Percentiles rank a stretch among this genome's conserved stretches.
Evolutionary conservation across 2,329 filamentous ascomycete species (phyloP).

Genomic region (Sclerotinia minor): DNA sequence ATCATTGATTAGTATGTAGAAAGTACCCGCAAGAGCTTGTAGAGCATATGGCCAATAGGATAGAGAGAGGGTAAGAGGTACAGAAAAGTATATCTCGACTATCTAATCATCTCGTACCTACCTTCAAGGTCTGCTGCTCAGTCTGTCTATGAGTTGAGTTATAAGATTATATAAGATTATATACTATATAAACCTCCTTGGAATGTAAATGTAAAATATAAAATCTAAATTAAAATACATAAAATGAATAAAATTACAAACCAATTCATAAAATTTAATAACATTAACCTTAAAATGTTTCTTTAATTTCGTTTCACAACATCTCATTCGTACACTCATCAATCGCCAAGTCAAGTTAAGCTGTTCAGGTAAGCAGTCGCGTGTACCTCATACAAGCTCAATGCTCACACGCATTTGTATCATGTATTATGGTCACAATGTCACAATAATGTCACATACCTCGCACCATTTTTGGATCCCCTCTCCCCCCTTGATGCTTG

Average conservation of each 20-base stretch:
- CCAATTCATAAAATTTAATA: neutral
- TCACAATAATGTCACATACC: no score
- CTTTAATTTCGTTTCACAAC: constrained; percentile 3
- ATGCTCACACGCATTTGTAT: constrained; percentile 10
- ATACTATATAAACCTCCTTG: no score
- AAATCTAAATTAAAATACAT: neutral
- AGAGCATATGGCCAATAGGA: neutral
- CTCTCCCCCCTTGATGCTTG: constrained; percentile 3
- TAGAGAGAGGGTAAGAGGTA: neutral
- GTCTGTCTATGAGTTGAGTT: no score
- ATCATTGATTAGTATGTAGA: neutral
- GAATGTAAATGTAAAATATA: neutral
- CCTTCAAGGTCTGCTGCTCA: no score
- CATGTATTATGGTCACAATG: neutral
- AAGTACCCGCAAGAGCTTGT: neutral
- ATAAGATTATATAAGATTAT: no score
- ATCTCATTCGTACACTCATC: neutral
- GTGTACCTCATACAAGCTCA: constrained; percentile 15
- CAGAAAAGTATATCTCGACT: neutral
- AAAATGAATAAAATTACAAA: neutral
- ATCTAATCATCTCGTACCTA: neutral
- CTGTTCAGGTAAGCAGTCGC: constrained; percentile 8
- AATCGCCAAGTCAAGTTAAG: constrained; percentile 6
- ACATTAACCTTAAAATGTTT: neutral
- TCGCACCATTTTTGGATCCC: no score